phyloP scores from a whole-genome alignment of 2,329 filamentous ascomycete species.

The Aspergillus fischeri region DNA sequence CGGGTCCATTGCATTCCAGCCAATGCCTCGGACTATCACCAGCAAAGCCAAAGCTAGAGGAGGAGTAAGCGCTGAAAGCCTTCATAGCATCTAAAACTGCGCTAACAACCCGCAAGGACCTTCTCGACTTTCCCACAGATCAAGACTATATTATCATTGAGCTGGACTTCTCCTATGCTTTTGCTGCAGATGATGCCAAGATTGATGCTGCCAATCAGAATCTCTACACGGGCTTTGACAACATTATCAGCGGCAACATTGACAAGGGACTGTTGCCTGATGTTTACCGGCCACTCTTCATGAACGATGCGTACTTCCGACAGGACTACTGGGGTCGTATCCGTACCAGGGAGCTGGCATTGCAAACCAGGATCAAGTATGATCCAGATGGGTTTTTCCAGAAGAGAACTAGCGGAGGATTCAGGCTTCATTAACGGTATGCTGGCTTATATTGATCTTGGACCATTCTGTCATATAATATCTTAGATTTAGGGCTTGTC shows the following conservation, averaged over 20 bases:
- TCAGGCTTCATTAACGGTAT: slow-evolving; percentile 23
- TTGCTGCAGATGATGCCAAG: slow-evolving; percentile 29
- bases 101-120: slow-evolving; percentile 23
- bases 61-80: slow-evolving; percentile 28
- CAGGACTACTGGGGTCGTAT: slow-evolving; percentile 45
- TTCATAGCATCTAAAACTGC: not conserved
- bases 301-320: slow-evolving; percentile 43
- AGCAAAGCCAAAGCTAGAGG: slow-evolving; percentile 31
- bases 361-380: slow-evolving; percentile 31
- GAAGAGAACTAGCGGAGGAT: slow-evolving; percentile 38
- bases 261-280: slow-evolving; percentile 34
- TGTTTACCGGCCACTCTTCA: slow-evolving; percentile 44
- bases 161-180: slow-evolving; percentile 41
- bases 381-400: slow-evolving; percentile 41
- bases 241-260: slow-evolving; percentile 31
- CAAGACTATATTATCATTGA: slow-evolving; percentile 45
- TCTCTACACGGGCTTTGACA: slow-evolving; percentile 36
- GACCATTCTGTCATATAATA: not conserved
- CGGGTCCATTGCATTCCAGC: slow-evolving; percentile 35
- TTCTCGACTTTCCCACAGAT: slow-evolving; percentile 39
- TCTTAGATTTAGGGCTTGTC: not conserved
- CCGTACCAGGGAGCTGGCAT: slow-evolving; percentile 28
- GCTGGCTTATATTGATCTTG: not conserved
- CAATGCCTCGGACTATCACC: slow-evolving; percentile 32
- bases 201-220: slow-evolving; percentile 39